Percentiles rank a stretch among this genome's conserved stretches.
Evolutionary conservation across 306 rosid species (phyloP).

Genomic region (Elaeagnus macrophylla): DNA sequence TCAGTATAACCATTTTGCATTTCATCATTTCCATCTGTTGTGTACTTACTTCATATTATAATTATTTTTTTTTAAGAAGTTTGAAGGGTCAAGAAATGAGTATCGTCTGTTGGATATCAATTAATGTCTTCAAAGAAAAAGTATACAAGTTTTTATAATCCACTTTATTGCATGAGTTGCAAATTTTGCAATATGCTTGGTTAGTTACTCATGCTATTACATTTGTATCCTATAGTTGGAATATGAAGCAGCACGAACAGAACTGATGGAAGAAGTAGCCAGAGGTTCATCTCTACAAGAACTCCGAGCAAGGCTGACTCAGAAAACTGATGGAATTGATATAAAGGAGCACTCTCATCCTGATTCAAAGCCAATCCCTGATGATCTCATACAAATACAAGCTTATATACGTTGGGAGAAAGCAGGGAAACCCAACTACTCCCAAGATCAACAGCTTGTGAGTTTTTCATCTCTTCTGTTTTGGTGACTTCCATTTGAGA

Average conservation of each 20-base stretch:
- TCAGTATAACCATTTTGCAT: neutral
- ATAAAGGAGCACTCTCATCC: constrained; percentile 39
- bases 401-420: constrained; percentile 83
- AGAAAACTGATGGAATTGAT: constrained; percentile 32
- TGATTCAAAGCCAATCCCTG: constrained; percentile 46
- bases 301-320: constrained; percentile 56
- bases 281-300: constrained; percentile 75
- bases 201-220: neutral
- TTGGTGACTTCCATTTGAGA: neutral
- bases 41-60: neutral
- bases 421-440: constrained; percentile 77
- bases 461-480: constrained; percentile 7
- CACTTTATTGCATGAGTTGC: neutral
- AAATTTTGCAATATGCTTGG: neutral
- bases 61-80: too few relatives aligned
- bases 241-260: constrained; percentile 87
- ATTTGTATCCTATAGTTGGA: constrained; percentile 44
- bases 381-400: constrained; percentile 70
- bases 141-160: neutral
- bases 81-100: neutral
- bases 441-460: constrained; percentile 66
- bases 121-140: too few relatives aligned
- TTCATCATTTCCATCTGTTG: neutral
- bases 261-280: constrained; percentile 65
- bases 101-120: neutral